Evolutionary conservation across 2,329 filamentous ascomycete species (phyloP).

Genomic region (Leptoxyphium fumago): DNA sequence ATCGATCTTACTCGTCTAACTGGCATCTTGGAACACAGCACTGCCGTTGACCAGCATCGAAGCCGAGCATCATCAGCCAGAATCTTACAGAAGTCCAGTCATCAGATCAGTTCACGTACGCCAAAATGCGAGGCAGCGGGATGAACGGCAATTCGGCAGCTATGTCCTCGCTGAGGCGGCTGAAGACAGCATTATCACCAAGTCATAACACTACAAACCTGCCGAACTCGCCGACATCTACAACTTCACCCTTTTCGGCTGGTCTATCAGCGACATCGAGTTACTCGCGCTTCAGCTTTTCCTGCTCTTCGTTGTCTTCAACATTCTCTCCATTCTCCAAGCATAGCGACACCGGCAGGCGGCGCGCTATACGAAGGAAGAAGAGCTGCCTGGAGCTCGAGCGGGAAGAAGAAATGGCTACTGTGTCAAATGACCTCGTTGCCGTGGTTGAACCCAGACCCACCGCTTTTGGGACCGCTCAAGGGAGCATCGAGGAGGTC

Average conservation of each 20-base stretch:
- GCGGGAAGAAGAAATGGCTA: constrained; percentile 15
- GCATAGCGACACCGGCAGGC: not conserved
- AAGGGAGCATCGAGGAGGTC: constrained; percentile 20
- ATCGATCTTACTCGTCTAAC: not conserved
- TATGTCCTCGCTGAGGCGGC: constrained; percentile 12
- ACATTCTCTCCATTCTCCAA: not conserved
- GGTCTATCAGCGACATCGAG: constrained; percentile 5
- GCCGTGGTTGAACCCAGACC: constrained; percentile 19
- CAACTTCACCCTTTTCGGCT: constrained; percentile 9
- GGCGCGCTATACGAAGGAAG: constrained; percentile 12
- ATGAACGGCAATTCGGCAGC: not conserved
- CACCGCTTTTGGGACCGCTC: constrained; percentile 5
- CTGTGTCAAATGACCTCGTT: constrained; percentile 10
- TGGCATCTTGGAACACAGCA: not conserved
- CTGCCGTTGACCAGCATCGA: not conserved
- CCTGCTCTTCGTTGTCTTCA: constrained; percentile 2
- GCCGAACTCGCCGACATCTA: constrained; percentile 1
- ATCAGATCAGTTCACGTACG: too few relatives aligned
- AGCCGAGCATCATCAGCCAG: too few relatives aligned
- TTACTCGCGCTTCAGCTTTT: constrained; percentile 12
- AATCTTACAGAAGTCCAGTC: too few relatives aligned
- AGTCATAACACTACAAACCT: constrained; percentile 1
- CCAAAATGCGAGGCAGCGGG: too few relatives aligned
- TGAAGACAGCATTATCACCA: constrained; percentile 13
- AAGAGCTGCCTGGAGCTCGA: constrained; percentile 18